Base-by-base conservation (phyloP, 306 rosid species). In the Cicer bijugum region DNA sequence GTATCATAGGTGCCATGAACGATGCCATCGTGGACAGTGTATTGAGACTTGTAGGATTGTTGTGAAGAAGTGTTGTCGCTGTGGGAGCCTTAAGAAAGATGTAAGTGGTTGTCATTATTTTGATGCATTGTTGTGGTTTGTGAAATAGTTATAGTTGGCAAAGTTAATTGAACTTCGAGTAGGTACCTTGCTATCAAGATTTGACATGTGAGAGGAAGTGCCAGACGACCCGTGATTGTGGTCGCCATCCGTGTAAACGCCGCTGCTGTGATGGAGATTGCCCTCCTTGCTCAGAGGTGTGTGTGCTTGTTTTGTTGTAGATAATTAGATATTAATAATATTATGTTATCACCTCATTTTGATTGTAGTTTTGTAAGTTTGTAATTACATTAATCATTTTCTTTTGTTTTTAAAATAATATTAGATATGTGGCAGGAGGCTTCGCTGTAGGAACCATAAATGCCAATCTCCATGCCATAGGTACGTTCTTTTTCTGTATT, bases 121-220 rank as follows among this genome's bases (percentile, higher is more conserved):
- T 42, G 44, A 28, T 82, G 82, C 53, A 57, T 75, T 8, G 56
- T 40, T 19, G 43, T 74, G 53, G 39, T 64, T 66, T 66, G 23
- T 19, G 45, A 44, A 33, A 61, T 56, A 42, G 65, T 81, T 17
- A 50, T 48, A 48, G 62, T 79, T 15, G 78, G 56, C 50, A 56
- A 60, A 79, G 78, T 84, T 82, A 53, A 82, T 85, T 86, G 84
- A 80, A 84, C 75, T 78, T 88, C 66, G 80, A 79, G 81, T 89
- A 94, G 98, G 89, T 91, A 83, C 98, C 98, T 83, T 94, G 98
- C 81, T 84, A 87, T 88, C 98, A 94, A 88, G 92, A 89, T 73
- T 88, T 94, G 84, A 47, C 83, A 9, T 94, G 98, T 76, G 98
- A 94, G 70, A 88, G 97, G 90, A 94, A 88, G 86, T 94, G 98